phyloP scores from a whole-genome alignment of 306 rosid genomes.

The Citrullus colocynthis region DNA sequence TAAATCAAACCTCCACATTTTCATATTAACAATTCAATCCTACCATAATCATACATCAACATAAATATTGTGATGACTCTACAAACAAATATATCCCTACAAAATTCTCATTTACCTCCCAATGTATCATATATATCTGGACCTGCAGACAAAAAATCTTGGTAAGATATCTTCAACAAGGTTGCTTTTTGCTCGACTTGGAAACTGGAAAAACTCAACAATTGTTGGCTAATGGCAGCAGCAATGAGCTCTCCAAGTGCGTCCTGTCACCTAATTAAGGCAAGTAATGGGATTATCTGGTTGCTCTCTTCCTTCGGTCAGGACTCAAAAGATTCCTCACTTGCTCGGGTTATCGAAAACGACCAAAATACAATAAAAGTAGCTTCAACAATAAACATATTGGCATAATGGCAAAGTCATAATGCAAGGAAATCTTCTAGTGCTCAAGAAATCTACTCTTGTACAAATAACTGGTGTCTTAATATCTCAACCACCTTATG shows the following conservation, averaged over 20 bases:
- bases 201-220: neutral
- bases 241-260: neutral
- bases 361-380: neutral
- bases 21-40: neutral
- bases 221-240: neutral
- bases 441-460: neutral
- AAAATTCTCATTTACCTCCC: neutral
- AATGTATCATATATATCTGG: neutral
- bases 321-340: neutral
- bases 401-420: neutral
- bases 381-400: neutral
- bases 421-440: neutral
- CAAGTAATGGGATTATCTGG: neutral
- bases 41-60: neutral
- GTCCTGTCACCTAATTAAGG: neutral
- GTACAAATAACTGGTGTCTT: slow-evolving; percentile 30
- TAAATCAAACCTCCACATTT: neutral
- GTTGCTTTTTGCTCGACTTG: neutral
- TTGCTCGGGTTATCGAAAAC: neutral
- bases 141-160: neutral
- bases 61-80: neutral
- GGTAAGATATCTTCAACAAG: neutral
- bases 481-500: slow-evolving; percentile 35
- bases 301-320: neutral
- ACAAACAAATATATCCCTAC: neutral